phyloP scores from a whole-genome alignment of 2,329 filamentous ascomycete species.

The Penicillium sp. region DNA sequence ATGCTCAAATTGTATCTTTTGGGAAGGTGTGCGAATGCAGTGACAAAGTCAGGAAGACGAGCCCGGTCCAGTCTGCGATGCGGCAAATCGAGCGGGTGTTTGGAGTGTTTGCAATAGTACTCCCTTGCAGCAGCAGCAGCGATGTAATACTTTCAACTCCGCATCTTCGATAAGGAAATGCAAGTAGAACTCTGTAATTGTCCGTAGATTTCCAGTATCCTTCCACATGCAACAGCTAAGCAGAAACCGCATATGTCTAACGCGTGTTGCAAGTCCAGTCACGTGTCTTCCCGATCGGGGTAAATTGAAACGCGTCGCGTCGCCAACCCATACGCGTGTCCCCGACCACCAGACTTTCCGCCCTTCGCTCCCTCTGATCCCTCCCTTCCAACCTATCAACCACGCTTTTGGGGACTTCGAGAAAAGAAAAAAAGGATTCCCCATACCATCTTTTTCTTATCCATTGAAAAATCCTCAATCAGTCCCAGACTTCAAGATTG shows the following conservation, averaged over 20 bases:
- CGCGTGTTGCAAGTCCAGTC: neutral
- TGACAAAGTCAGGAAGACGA: neutral
- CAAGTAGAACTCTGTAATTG: too few relatives aligned
- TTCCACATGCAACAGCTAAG: too few relatives aligned
- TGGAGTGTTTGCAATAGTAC: neutral
- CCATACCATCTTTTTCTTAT: neutral
- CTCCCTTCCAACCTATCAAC: constrained; percentile 18
- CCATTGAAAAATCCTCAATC: neutral
- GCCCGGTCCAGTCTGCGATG: neutral
- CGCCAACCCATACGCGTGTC: constrained; percentile 10
- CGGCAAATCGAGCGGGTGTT: neutral
- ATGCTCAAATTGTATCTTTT: neutral
- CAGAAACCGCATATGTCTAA: too few relatives aligned
- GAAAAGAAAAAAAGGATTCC: constrained; percentile 2
- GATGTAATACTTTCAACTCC: neutral
- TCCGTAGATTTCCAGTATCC: too few relatives aligned
- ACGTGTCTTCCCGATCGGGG: constrained; percentile 23
- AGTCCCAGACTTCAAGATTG: constrained; percentile 2
- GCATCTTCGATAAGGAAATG: neutral
- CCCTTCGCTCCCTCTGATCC: constrained; percentile 4
- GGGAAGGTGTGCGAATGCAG: neutral
- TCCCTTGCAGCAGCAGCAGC: neutral
- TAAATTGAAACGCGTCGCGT: constrained; percentile 36
- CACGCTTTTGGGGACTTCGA: constrained; percentile 6
- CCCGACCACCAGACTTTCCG: constrained; percentile 3